phyloP scores from a whole-genome alignment of 179 eudicot species.

The Sideroxylon spinosum region DNA sequence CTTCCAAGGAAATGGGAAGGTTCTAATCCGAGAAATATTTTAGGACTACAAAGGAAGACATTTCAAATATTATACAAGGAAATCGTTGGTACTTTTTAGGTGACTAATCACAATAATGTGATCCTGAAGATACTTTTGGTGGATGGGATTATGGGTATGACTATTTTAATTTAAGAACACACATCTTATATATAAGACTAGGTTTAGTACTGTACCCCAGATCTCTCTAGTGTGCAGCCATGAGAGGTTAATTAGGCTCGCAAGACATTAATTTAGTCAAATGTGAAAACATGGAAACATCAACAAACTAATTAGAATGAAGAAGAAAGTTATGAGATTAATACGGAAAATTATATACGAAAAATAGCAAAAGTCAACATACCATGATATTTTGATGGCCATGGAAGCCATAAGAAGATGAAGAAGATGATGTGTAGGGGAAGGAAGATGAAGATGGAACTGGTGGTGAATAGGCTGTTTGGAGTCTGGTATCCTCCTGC shows the following conservation, averaged over 20 bases:
- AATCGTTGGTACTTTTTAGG: not conserved
- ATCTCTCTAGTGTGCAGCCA: not conserved
- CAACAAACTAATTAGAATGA: not conserved
- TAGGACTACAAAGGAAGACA: not conserved
- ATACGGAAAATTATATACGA: not conserved
- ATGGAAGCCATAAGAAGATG: conserved; percentile 28
- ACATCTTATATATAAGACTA: not conserved
- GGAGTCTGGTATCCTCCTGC: conserved; percentile 43
- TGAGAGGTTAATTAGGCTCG: not conserved
- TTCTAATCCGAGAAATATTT: not conserved
- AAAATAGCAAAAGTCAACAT: not conserved
- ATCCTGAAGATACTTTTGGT: not conserved
- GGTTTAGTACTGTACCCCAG: not conserved
- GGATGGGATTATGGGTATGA: not conserved
- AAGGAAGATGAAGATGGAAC: conserved; percentile 22
- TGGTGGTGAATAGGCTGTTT: conserved; percentile 23
- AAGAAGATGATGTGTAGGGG: conserved; percentile 26
- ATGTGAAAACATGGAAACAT: not conserved
- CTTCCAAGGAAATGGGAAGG: conserved; percentile 2
- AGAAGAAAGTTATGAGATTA: not conserved
- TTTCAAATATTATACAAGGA: no score
- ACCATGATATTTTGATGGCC: conserved; percentile 30
- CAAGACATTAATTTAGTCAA: not conserved
- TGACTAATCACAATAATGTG: no score
- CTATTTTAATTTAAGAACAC: not conserved